phyloP scores from a whole-genome alignment of 768 basidiomycete species.

The Suillus fuscotomentosus region DNA sequence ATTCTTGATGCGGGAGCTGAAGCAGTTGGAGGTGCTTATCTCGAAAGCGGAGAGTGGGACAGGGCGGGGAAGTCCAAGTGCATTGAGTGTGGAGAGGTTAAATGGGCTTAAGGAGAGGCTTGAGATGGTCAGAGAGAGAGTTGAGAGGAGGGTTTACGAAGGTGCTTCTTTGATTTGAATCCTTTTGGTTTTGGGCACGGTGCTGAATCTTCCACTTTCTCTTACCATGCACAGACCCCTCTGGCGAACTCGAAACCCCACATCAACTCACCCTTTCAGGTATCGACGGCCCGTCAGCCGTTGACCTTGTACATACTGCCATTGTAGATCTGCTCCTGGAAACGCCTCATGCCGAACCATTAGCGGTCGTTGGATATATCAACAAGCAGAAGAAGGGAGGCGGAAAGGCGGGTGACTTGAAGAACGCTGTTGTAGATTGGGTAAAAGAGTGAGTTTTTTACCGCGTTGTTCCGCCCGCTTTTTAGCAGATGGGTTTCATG shows the following conservation, averaged over 20 bases:
- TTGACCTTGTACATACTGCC: background rate
- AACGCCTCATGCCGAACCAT: background rate
- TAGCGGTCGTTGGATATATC: conserved; percentile 3
- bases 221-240: background rate
- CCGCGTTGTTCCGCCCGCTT: background rate
- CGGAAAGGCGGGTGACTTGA: conserved; percentile 1
- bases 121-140: background rate
- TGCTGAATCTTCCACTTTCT: background rate
- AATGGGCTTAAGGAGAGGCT: background rate
- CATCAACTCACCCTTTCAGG: conserved; percentile 4
- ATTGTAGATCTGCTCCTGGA: conserved; percentile 2
- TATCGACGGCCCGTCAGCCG: background rate
- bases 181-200: background rate
- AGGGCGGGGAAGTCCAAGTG: conserved; percentile 2
- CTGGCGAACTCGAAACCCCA: background rate
- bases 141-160: background rate
- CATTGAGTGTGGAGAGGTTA: conserved; percentile 1
- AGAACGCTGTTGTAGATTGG: conserved; percentile 10
- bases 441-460: conserved; percentile 15
- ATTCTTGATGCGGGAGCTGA: conserved; percentile 1
- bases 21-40: background rate
- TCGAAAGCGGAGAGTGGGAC: background rate
- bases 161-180: background rate
- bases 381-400: conserved; percentile 14
- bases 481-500: background rate